Evolutionary conservation across 768 basidiomycete species (phyloP), one percentile per base, ranked within the genome.

Genomic region (Boletus patriciae): DNA sequence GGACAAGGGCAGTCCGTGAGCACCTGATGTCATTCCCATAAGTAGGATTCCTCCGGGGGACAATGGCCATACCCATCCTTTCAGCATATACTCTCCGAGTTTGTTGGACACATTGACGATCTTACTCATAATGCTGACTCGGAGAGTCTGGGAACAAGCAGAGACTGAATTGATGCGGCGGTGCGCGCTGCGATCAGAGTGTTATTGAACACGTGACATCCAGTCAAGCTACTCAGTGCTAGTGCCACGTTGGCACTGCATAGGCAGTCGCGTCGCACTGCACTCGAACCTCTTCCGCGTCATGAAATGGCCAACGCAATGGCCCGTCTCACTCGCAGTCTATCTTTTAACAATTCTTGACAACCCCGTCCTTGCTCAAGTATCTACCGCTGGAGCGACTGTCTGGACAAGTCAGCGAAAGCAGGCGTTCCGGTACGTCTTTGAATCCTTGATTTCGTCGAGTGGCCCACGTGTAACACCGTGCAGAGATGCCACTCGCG

Each of bases 51-150:
- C 23, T 16, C 16, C 19, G 4, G 46, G 41, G 8, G 19, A 25
- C 6, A 16, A 21, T 0, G 15, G 9, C 15, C 62, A 25, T 56
- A 88, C 89, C 88, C 88, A 90, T 62, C 90, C 90, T 70, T 82
- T 84, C 60, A 90, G 74, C 83, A 92, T 84, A 58, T 82, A 86
- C 60, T 86, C 81, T 6, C 87, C 87, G 16, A 92, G 78, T 38
- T 74, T 79, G 56, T 73, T 72, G n/a, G 89, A 83, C 11, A 88
- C 78, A 63, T 87, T 80, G 40, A 77, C 70, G 42, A 84, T 72
- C 27, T 74, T 78, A 38, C 74, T 74, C 85, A 87, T 87, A 29
- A 25, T 51, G 58, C 25, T 52, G 54, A 8, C 27, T 11, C 29
- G 29, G 29, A 38, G 49, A 15, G 58, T 36, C 54, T 37, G 40